Evolutionary conservation across 108 stramenopile species (phyloP).

Genomic region (Schizochytrium sp.): DNA sequence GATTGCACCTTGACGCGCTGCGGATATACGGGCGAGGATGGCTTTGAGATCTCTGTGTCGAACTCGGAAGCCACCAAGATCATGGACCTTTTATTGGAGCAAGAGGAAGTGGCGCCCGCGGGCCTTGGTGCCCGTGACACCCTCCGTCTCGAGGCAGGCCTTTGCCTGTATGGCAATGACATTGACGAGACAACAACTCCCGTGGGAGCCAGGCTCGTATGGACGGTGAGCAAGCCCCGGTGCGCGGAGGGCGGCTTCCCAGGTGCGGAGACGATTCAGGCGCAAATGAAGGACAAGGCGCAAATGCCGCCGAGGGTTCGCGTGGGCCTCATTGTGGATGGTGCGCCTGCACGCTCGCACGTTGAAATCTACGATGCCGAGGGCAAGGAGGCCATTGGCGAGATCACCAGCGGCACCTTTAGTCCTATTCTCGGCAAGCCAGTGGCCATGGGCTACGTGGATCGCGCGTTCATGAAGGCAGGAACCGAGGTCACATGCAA

Average conservation of each 20-base stretch:
- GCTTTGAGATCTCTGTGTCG: constrained; percentile 91
- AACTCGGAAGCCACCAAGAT: constrained; percentile 28
- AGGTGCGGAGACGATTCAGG: constrained; percentile 79
- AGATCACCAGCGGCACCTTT: constrained; percentile 86
- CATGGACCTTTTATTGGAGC: not conserved
- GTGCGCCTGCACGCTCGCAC: constrained; percentile 84
- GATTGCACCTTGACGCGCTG: constrained; percentile 91
- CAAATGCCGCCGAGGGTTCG: constrained; percentile 60
- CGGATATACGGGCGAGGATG: constrained; percentile 99
- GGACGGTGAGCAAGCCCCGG: constrained; percentile 88
- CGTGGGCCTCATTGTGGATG: constrained; percentile 90
- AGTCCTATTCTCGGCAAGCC: constrained; percentile 78
- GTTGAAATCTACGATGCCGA: constrained; percentile 79
- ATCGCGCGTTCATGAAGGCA: constrained; percentile 57
- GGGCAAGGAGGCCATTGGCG: constrained; percentile 75
- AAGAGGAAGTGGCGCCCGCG: constrained; percentile 69
- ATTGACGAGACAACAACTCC: constrained; percentile 85
- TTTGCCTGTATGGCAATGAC: constrained; percentile 97
- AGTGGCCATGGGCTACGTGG: constrained; percentile 99
- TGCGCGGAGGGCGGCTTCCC: constrained; percentile 83
- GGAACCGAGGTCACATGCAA: constrained; percentile 74
- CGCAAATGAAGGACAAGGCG: constrained; percentile 81
- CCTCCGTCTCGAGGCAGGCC: constrained; percentile 92
- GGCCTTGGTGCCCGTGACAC: constrained; percentile 97
- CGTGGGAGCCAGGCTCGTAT: constrained; percentile 74